Evolutionary conservation across 345 rosid species (phyloP), one percentile per base, ranked within the genome.

Genomic region (Raphanus raphanistrum): DNA sequence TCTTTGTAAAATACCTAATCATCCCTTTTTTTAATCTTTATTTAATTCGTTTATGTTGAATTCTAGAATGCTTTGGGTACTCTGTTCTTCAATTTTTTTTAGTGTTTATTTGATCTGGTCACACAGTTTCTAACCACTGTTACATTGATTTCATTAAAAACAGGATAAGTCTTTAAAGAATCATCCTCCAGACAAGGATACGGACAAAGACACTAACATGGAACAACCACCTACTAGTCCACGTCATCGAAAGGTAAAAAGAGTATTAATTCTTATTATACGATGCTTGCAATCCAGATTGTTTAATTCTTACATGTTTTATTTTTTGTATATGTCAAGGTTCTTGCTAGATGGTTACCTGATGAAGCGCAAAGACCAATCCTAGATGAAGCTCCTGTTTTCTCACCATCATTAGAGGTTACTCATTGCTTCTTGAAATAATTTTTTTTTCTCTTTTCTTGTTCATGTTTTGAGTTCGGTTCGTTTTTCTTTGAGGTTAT

Each of bases 331-430:
- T 82, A 50, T 76, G 73, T 84, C 48, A 84, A 93, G 98, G 87
- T 87, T 79, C 68, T 81, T 69, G 83, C 87, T 69, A 90, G 97
- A 84, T 92, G 98, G 98, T 81, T 82, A 82, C 92, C 86, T 4
- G 80, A 31, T 77, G 95, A 87, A 80, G 80, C 92, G 11, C 93
- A 91, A 83, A 84, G 86, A 70, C 97, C 98, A 66, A 45, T 15
- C 17, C 71, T 94, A 61, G 92, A 90, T 55, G 92, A 88, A 31
- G 98, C 98, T 71, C 98, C 97, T 0, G 90, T 88, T 5, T 92
- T 89, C 82, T 83, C 88, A 41, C 98, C 98, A 41, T 84, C 97
- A 16, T 35, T 68, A 61, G 93, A 92, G 97, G 98, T 41, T 94
- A 85, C 76, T 73, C 11, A n/a, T 12, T 33, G 32, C 29, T 79